Evolutionary conservation across 176 grass and related monocot species (phyloP).

Genomic region (Rhipidocladum racemiflorum): DNA sequence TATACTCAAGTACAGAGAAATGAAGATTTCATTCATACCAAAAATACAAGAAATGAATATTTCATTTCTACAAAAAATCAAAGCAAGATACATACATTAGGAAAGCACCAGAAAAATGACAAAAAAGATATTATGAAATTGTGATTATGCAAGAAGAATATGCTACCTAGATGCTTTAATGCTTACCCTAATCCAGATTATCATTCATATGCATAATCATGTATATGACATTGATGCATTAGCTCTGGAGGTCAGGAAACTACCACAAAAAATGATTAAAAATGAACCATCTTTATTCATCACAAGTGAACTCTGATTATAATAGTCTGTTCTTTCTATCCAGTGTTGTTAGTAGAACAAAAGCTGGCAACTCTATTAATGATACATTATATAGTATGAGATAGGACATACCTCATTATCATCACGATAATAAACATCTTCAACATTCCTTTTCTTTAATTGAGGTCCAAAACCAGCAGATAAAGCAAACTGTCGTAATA

Average conservation of each 20-base stretch:
- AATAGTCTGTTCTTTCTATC: background rate
- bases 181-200: background rate
- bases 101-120: background rate
- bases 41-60: background rate
- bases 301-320: background rate
- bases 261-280: background rate
- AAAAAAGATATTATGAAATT: background rate
- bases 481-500: constrained; percentile 93
- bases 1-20: background rate
- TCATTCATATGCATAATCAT: background rate
- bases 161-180: background rate
- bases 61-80: background rate
- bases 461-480: constrained; percentile 92
- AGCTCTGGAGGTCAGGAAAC: background rate
- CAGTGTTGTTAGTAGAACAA: background rate
- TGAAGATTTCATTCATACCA: background rate
- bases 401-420: constrained; percentile 72
- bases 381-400: background rate
- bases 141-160: background rate
- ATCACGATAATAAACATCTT: constrained; percentile 62
- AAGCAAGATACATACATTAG: background rate
- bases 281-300: background rate
- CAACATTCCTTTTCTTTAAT: constrained; percentile 74
- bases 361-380: background rate
- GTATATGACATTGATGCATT: background rate